Evolutionary conservation across 768 basidiomycete genomes (phyloP).

Genomic region (Mrakia gelida): DNA sequence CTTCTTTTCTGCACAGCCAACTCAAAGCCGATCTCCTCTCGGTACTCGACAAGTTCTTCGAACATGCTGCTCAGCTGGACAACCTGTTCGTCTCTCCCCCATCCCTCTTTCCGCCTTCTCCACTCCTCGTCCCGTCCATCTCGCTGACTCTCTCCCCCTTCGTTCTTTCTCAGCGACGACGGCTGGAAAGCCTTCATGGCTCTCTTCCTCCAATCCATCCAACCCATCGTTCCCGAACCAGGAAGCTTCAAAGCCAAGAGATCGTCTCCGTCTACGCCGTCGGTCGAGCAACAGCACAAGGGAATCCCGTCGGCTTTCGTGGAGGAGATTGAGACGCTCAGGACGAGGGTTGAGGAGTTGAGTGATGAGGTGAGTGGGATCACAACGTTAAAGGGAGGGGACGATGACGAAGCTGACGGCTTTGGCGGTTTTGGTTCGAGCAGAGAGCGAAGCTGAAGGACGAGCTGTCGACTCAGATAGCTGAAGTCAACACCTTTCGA

Average conservation of each 20-base stretch:
- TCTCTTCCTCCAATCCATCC: slow-evolving; percentile 21
- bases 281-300: slow-evolving; percentile 33
- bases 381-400: no score
- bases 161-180: background rate
- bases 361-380: slow-evolving; percentile 63
- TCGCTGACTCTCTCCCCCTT: background rate
- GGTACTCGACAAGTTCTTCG: slow-evolving; percentile 63
- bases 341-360: slow-evolving; percentile 59
- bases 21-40: slow-evolving; percentile 59
- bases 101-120: no score
- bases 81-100: slow-evolving; percentile 55
- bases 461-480: slow-evolving; percentile 60
- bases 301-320: slow-evolving; percentile 47
- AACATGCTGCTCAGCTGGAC: slow-evolving; percentile 57
- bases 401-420: background rate
- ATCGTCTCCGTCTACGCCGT: background rate
- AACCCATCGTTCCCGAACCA: slow-evolving; percentile 12
- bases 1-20: slow-evolving; percentile 48
- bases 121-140: background rate
- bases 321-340: slow-evolving; percentile 60
- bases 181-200: slow-evolving; percentile 24
- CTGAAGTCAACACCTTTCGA: slow-evolving; percentile 63
- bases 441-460: slow-evolving; percentile 55
- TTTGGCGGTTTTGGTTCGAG: background rate
- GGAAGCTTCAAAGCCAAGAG: slow-evolving; percentile 13